Conservation (phyloP, 163 green algal species). For the Chlorella variabilis region DNA sequence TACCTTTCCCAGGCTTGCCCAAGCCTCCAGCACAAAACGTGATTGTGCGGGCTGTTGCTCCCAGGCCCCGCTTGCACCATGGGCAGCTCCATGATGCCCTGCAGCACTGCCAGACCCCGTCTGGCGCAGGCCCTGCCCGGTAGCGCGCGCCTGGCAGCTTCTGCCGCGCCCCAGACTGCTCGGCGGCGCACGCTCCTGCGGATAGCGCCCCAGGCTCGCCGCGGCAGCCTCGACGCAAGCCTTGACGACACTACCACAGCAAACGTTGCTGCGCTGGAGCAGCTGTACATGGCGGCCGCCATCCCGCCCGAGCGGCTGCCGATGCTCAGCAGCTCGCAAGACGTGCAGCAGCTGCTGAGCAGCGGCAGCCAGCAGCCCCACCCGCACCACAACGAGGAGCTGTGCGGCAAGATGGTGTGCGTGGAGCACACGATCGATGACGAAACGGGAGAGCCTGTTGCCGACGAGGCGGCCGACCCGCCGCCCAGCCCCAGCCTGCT, state of each 20-base stretch:
- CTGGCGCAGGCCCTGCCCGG: not conserved
- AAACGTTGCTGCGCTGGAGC: not conserved
- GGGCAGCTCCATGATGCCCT: not conserved
- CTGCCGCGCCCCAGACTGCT: not conserved
- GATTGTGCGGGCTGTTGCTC: no score
- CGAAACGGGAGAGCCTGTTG: not conserved
- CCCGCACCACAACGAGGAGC: not conserved
- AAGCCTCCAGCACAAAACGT: no score
- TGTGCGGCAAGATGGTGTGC: conserved; percentile 20
- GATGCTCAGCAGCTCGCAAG: not conserved
- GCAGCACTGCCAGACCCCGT: not conserved
- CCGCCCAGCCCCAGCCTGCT: not conserved
- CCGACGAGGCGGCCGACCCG: no score
- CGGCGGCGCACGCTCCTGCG: not conserved
- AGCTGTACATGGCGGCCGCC: not conserved
- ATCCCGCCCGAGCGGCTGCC: not conserved
- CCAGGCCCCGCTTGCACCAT: no score
- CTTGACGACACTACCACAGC: not conserved
- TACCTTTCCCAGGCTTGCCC: no score
- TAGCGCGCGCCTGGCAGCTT: not conserved
- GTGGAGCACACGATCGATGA: conserved; percentile 7
- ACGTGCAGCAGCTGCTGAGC: not conserved
- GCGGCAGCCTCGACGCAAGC: not conserved
- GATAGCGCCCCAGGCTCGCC: no score
- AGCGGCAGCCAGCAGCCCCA: not conserved